Evolutionary conservation across 2,329 filamentous ascomycete genomes (phyloP), one percentile per base, ranked within the genome.

Genomic region (Atkinsonella hypoxylon): DNA sequence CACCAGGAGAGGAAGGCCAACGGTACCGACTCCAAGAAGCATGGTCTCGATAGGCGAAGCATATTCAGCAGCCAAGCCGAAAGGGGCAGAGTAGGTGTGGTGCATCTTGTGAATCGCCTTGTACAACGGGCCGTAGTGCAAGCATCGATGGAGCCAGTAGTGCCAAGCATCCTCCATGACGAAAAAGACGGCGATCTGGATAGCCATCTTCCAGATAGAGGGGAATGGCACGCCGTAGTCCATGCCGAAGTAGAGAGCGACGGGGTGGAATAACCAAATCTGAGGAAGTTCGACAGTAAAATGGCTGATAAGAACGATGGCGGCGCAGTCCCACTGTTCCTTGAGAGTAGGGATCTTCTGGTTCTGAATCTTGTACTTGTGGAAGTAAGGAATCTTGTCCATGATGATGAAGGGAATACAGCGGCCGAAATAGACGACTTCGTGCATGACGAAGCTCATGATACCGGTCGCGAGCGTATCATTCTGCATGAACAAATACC

Each of bases 401-500:
- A 96, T 87, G 55, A 98, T 83, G 60, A 97, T 87, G 82, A 88
- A 98, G 1, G 93, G 93, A 53, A 97, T 65, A 61, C 74, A 86
- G 58, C 93, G 83, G 60, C 93, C 93, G 64, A 97, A 98, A 76
- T 98, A 98, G 62, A 98, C 79, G 40, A 82, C 50, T 70, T 98
- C 93, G 75, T 98, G 93, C 81, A 97, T 88, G 59, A 85, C 71
- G 68, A 98, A 98, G 62, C 89, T 95, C 87, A 97, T 85, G 73
- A 98, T 93, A 54, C 93, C 93, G 3, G 93, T 98, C 53, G 93
- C 93, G 55, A 98, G 82, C 50, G 87, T 84, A 71, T 98, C 93
- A 68, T 98, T 98, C 68, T 95, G 88, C 85, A 97, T 95, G 78
- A 83, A 98, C 15, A 91, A 80, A 68, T 98, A 98, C 91, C 89